Conservation (phyloP, 495 filamentous ascomycete genomes). For the Aspergillus sclerotioniger region DNA sequence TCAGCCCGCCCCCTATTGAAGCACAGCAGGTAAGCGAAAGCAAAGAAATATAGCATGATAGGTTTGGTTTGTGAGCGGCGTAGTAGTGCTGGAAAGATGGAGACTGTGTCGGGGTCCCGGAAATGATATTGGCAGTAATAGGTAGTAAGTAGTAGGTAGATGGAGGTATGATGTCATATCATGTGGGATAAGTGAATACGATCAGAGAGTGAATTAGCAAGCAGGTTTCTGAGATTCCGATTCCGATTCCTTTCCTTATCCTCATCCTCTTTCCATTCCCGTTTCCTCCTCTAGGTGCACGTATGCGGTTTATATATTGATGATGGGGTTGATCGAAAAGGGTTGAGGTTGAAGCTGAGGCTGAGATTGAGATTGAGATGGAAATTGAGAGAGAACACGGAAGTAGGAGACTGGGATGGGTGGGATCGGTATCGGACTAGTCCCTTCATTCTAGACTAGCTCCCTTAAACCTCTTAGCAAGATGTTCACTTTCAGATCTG, state of each 20-base stretch:
- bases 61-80: no score
- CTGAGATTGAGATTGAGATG: not conserved
- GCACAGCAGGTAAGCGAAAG: no score
- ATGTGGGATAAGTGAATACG: not conserved
- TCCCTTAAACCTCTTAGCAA: slow-evolving; percentile 99
- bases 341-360: not conserved
- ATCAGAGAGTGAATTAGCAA: not conserved
- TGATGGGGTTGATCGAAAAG: not conserved
- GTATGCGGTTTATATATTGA: not conserved
- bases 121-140: not conserved
- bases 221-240: not conserved
- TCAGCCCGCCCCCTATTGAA: no score
- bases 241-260: no score
- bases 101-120: not conserved
- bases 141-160: not conserved
- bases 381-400: not conserved
- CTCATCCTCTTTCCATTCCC: no score
- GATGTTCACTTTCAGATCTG: slow-evolving; percentile 61
- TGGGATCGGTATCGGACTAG: slow-evolving; percentile 6
- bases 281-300: no score
- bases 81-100: not conserved
- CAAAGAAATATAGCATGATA: no score
- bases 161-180: not conserved
- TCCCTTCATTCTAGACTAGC: slow-evolving; percentile 76
- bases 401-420: not conserved